Evolutionary conservation across 768 basidiomycete genomes (phyloP).

Genomic region (Trametes meyenii): DNA sequence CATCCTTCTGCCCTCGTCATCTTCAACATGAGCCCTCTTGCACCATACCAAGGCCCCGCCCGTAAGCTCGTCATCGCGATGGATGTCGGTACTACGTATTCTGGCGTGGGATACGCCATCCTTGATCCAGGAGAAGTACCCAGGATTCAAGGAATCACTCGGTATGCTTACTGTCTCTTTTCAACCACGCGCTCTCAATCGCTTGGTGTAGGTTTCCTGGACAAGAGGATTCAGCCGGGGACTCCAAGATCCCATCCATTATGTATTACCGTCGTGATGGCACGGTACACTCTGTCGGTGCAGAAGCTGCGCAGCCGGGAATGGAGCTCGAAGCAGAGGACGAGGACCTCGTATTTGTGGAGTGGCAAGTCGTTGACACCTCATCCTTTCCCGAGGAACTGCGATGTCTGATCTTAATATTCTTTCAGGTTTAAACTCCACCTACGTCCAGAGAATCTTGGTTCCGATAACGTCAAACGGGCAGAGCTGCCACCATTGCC

Average conservation of each 20-base stretch:
- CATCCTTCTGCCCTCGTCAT: not conserved
- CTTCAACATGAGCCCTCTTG: not conserved
- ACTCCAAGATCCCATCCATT: slow-evolving; percentile 52
- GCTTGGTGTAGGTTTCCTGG: slow-evolving; percentile 39
- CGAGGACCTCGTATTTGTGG: slow-evolving; percentile 32
- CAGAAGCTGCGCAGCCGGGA: slow-evolving; percentile 46
- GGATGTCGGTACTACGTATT: slow-evolving; percentile 56
- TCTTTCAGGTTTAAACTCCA: slow-evolving; percentile 26
- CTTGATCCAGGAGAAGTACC: slow-evolving; percentile 41
- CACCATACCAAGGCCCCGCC: slow-evolving; percentile 9
- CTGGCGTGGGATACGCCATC: slow-evolving; percentile 49
- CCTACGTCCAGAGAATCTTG: slow-evolving; percentile 19
- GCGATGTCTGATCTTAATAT: not conserved
- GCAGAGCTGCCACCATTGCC: slow-evolving; percentile 13
- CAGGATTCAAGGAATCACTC: slow-evolving; percentile 48
- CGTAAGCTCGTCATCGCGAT: slow-evolving; percentile 52
- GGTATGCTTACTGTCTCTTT: slow-evolving; percentile 22
- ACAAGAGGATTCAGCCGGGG: slow-evolving; percentile 42
- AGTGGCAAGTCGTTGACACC: slow-evolving; percentile 18
- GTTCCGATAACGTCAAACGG: slow-evolving; percentile 8
- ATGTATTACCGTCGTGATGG: slow-evolving; percentile 49
- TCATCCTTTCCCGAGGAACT: not conserved
- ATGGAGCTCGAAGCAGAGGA: slow-evolving; percentile 45
- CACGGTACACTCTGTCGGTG: slow-evolving; percentile 44
- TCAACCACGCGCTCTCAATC: not conserved